phyloP scores from a whole-genome alignment of 495 filamentous ascomycete genomes.

The Trichocladium uniseriatum region DNA sequence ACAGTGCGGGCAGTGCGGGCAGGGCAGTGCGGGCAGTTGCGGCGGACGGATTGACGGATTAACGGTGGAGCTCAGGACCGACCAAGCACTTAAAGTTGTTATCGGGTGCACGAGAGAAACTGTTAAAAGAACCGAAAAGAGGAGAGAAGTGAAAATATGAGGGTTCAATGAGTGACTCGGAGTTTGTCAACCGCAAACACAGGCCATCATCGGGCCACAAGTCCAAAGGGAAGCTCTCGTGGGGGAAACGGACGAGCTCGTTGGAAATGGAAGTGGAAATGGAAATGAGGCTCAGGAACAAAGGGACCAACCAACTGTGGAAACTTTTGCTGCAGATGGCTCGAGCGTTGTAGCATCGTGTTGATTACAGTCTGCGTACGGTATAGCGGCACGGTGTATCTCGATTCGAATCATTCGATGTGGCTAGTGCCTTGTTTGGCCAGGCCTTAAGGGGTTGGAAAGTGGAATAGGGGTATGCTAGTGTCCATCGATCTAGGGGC shows the following conservation, averaged over 20 bases:
- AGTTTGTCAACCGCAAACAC: constrained; percentile 29
- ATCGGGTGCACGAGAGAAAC: neutral
- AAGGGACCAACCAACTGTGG: neutral
- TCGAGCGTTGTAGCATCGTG: neutral
- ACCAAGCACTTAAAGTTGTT: neutral
- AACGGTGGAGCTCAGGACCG: constrained; percentile 7
- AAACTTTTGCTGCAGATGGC: constrained; percentile 9
- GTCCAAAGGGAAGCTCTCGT: constrained; percentile 12
- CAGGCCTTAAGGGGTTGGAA: too few relatives aligned
- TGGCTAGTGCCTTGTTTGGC: too few relatives aligned
- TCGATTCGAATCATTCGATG: too few relatives aligned
- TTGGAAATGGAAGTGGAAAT: neutral
- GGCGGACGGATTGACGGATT: neutral
- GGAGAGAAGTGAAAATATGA: constrained; percentile 3
- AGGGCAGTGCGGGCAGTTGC: neutral
- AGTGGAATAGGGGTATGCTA: too few relatives aligned
- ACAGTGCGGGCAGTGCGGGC: neutral
- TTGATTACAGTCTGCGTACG: neutral
- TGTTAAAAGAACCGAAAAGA: constrained; percentile 5
- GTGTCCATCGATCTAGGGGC: too few relatives aligned
- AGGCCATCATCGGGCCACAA: constrained; percentile 24
- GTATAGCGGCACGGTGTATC: neutral
- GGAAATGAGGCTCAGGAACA: constrained; percentile 19
- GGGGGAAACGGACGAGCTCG: constrained; percentile 8
- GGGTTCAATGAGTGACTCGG: constrained; percentile 25